Conservation (phyloP, 495 filamentous ascomycete species). For the Clavariopsis aquatica region DNA sequence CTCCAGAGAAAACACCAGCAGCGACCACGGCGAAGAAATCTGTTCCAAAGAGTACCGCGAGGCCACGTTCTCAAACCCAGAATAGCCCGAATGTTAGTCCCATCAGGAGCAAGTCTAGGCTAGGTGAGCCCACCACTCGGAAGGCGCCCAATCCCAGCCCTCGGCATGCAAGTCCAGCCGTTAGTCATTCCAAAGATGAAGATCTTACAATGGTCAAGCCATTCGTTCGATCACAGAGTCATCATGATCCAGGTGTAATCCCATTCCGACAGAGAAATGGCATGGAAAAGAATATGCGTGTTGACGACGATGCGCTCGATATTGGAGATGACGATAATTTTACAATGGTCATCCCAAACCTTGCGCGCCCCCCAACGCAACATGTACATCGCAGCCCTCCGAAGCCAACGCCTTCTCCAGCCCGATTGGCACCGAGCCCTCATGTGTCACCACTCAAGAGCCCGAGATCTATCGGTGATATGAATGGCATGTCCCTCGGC, state of each 20-base stretch:
- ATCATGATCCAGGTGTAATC: constrained; percentile 25
- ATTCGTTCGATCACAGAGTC: constrained; percentile 16
- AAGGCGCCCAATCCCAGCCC: constrained; percentile 31
- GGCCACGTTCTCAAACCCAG: constrained; percentile 29
- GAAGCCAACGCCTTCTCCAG: constrained; percentile 21
- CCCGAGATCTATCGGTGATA: constrained; percentile 23
- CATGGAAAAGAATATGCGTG: constrained; percentile 39
- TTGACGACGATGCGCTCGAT: constrained; percentile 41
- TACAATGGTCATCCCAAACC: constrained; percentile 48
- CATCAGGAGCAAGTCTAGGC: constrained; percentile 36
- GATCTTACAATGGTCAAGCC: constrained; percentile 48
- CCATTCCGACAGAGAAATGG: constrained; percentile 36
- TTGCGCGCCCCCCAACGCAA: constrained; percentile 30
- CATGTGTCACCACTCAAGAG: constrained; percentile 18
- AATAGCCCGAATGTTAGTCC: constrained; percentile 39
- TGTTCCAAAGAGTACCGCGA: constrained; percentile 27
- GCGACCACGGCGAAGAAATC: constrained; percentile 46
- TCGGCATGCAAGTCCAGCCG: constrained; percentile 38
- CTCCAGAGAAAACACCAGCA: constrained; percentile 51
- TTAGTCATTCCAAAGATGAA: constrained; percentile 42
- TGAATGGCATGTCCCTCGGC: constrained; percentile 8
- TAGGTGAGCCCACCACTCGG: constrained; percentile 30
- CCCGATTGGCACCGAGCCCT: constrained; percentile 28
- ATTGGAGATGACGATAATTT: constrained; percentile 46
- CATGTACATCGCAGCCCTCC: constrained; percentile 31